phyloP scores from a whole-genome alignment of 2,329 filamentous ascomycete genomes.

The Aspergillus sp. region DNA sequence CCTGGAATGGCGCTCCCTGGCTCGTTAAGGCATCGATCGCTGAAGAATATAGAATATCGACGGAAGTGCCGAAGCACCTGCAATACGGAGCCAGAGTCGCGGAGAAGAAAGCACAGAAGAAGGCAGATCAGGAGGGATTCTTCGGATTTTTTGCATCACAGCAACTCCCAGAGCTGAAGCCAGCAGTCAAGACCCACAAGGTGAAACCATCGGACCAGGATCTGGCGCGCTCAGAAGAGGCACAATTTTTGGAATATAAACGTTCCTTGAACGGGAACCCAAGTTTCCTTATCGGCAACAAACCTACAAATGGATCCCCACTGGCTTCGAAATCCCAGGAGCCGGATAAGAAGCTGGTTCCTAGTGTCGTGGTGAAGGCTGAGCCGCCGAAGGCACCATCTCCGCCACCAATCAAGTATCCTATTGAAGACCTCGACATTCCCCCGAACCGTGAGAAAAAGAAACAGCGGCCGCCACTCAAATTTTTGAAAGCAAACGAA shows the following conservation, averaged over 20 bases:
- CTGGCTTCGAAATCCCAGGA: conserved; percentile 32
- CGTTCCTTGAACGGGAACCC: conserved; percentile 46
- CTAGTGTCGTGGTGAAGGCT: conserved; percentile 45
- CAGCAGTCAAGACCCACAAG: conserved; percentile 69
- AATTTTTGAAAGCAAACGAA: conserved; percentile 71
- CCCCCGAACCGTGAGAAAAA: conserved; percentile 64
- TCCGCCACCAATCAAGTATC: conserved; percentile 83
- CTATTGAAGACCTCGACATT: conserved; percentile 89
- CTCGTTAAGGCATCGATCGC: conserved; percentile 86
- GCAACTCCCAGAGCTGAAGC: conserved; percentile 71
- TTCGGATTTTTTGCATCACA: conserved; percentile 53
- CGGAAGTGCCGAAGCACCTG: conserved; percentile 78
- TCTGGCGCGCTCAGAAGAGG: conserved; percentile 46
- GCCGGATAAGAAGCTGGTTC: conserved; percentile 35
- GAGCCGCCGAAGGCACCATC: conserved; percentile 59
- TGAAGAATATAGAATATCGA: conserved; percentile 79
- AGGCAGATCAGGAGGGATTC: conserved; percentile 50
- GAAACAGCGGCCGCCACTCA: conserved; percentile 69
- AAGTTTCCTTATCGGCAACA: conserved; percentile 36
- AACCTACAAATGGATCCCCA: conserved; percentile 27
- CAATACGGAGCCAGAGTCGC: conserved; percentile 76
- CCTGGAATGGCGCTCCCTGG: conserved; percentile 97
- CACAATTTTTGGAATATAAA: conserved; percentile 51
- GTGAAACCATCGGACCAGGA: conserved; percentile 51
- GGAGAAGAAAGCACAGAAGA: conserved; percentile 73